phyloP scores from a whole-genome alignment of 768 basidiomycete species.

The Suillus ampliporus region DNA sequence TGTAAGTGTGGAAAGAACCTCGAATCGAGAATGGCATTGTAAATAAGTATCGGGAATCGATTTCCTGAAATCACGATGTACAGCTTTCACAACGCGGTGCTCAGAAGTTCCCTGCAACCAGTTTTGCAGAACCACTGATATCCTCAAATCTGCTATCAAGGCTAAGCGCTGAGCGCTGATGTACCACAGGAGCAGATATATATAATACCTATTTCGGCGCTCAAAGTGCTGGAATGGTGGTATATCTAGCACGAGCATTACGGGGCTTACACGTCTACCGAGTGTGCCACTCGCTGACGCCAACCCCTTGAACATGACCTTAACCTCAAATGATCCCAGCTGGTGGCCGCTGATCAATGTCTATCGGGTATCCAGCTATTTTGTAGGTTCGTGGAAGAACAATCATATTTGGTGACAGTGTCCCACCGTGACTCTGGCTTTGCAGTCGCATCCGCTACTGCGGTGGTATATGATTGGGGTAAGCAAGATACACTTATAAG shows the following conservation, averaged over 20 bases:
- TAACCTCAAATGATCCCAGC: not conserved
- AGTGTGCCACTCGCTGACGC: not conserved
- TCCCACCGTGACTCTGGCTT: not conserved
- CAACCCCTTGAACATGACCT: not conserved
- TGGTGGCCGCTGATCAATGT: slow-evolving; percentile 1
- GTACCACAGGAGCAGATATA: not conserved
- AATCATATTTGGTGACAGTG: not conserved
- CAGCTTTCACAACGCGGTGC: not conserved
- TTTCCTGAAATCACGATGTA: not conserved
- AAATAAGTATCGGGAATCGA: too few species aligned
- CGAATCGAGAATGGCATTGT: too few species aligned
- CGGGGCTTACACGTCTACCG: not conserved
- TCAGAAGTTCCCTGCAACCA: not conserved
- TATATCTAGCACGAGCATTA: slow-evolving; percentile 4
- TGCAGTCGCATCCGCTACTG: slow-evolving; percentile 1
- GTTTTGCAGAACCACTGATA: too few species aligned
- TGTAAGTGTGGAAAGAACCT: too few species aligned
- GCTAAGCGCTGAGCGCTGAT: too few species aligned
- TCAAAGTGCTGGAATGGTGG: not conserved
- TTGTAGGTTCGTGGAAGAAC: not conserved
- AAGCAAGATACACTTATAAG: not conserved
- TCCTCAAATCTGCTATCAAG: not conserved
- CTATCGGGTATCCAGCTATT: not conserved
- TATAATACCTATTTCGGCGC: not conserved
- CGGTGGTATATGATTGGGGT: slow-evolving; percentile 1